phyloP scores from a whole-genome alignment of 306 rosid species.

The Alnus glutinosa region DNA sequence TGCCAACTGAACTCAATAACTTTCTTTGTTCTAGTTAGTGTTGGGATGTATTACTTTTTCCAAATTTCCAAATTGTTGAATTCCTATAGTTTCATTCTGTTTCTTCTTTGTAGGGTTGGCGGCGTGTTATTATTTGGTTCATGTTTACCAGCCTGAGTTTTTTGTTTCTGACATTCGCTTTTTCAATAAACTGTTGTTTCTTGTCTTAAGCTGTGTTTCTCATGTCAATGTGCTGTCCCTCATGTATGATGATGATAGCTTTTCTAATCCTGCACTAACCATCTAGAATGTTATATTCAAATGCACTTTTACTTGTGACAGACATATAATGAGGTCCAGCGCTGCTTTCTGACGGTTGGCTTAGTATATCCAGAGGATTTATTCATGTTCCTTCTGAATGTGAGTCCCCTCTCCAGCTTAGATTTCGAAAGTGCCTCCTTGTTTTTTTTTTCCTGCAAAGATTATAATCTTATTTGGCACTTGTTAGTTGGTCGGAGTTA shows the following conservation, averaged over 20 bases:
- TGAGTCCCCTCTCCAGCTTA: constrained; percentile 45
- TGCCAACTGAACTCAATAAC: neutral
- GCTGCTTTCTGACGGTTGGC: constrained; percentile 92
- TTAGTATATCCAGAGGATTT: constrained; percentile 89
- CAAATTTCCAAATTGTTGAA: constrained; percentile 28
- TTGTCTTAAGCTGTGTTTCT: neutral
- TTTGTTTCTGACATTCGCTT: constrained; percentile 8
- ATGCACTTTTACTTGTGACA: constrained; percentile 34
- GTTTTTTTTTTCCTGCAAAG: neutral
- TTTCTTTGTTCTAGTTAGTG: constrained; percentile 20
- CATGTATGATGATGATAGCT: neutral
- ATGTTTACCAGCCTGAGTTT: neutral
- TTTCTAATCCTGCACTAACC: neutral
- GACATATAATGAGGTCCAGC: constrained; percentile 96
- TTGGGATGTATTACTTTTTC: constrained; percentile 15
- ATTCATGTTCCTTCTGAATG: constrained; percentile 78
- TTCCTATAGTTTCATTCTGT: constrained; percentile 20
- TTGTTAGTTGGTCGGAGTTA: neutral
- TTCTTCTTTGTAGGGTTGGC: constrained; percentile 13
- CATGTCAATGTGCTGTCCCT: neutral
- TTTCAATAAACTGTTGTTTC: constrained; percentile 7
- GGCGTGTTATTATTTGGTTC: neutral
- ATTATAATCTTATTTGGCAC: neutral
- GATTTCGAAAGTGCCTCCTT: neutral
- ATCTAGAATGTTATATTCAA: neutral